A percentile compares a stretch with the other conserved stretches of the same genome.
Evolutionary conservation across 2,329 filamentous ascomycete species (phyloP).

Genomic region (Trichophyton simii): DNA sequence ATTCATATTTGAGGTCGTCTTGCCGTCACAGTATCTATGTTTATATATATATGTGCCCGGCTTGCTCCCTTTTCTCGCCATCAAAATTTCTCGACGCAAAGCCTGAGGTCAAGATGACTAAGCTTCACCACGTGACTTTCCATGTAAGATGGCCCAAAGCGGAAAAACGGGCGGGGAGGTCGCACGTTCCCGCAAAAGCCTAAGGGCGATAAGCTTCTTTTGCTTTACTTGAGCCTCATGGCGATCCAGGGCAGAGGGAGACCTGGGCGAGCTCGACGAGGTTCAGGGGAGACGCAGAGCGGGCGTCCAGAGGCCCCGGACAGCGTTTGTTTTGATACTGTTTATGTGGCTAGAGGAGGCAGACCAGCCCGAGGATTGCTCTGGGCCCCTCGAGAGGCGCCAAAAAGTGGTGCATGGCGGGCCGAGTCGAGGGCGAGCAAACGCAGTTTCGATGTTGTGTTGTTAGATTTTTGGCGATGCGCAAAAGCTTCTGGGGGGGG

Average conservation of each 20-base stretch:
- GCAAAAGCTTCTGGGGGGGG: not conserved
- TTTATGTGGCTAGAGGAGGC: not conserved
- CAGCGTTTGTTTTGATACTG: not conserved
- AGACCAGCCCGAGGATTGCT: not conserved
- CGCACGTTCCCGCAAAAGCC: constrained; percentile 17
- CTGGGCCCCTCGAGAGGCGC: not conserved
- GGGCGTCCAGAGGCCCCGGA: not conserved
- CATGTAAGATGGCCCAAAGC: constrained; percentile 1
- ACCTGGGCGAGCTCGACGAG: not conserved
- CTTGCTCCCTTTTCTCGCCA: too few species aligned
- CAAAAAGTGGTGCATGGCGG: not conserved
- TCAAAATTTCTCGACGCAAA: not conserved
- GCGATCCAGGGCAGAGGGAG: not conserved
- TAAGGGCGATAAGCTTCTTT: constrained; percentile 25
- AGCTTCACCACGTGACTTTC: constrained; percentile 1
- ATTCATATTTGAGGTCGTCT: not conserved
- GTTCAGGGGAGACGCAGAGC: not conserved
- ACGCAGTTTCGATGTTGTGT: not conserved
- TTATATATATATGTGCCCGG: not conserved
- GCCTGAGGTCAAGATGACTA: not conserved
- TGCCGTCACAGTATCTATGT: not conserved
- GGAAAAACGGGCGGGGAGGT: constrained; percentile 6
- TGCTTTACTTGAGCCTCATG: constrained; percentile 7
- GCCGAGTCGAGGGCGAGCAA: not conserved
- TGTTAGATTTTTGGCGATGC: not conserved